Evolutionary conservation across 805 yeast species (phyloP).

Genomic region (Candida odintsovae): DNA sequence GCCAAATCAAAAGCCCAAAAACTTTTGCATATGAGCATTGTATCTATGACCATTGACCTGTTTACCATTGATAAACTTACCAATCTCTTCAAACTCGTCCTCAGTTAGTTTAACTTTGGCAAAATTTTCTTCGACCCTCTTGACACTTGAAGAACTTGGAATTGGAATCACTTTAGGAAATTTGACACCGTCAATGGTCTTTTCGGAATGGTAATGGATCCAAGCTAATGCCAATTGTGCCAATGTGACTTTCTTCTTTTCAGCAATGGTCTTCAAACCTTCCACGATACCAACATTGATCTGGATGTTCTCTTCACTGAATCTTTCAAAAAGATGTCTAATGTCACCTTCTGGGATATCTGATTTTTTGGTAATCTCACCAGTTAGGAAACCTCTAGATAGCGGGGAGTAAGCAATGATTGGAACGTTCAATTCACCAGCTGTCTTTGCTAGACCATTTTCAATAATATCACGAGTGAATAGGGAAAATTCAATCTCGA

Average conservation of each 20-base stretch:
- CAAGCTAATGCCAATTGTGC: conserved; percentile 74
- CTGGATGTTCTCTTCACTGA: conserved; percentile 48
- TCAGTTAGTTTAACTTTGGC: conserved; percentile 41
- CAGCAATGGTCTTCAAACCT: conserved; percentile 46
- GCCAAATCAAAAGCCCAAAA: conserved; percentile 7
- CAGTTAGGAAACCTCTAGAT: conserved; percentile 74
- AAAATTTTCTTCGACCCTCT: conserved; percentile 59
- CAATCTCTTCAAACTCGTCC: conserved; percentile 51
- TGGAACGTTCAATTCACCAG: conserved; percentile 55
- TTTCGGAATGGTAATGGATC: conserved; percentile 38
- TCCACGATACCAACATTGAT: conserved; percentile 50
- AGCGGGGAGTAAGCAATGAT: conserved; percentile 80
- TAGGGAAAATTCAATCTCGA: conserved; percentile 76
- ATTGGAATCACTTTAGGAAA: conserved; percentile 65
- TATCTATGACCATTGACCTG: conserved; percentile 56
- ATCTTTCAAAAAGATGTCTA: conserved; percentile 47
- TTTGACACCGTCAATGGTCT: conserved; percentile 20
- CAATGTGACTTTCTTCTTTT: conserved; percentile 37
- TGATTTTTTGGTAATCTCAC: conserved; percentile 38
- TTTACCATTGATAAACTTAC: conserved; percentile 36
- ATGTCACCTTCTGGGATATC: conserved; percentile 55
- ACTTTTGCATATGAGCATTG: conserved; percentile 23
- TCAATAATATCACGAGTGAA: conserved; percentile 54
- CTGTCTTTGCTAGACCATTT: conserved; percentile 59
- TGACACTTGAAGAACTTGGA: conserved; percentile 65